These are phyloP conservation scores for Monascus ruber DNA, from an alignment of 2,329 filamentous ascomycete genomes.

Conservation along the genomic window DNA sequence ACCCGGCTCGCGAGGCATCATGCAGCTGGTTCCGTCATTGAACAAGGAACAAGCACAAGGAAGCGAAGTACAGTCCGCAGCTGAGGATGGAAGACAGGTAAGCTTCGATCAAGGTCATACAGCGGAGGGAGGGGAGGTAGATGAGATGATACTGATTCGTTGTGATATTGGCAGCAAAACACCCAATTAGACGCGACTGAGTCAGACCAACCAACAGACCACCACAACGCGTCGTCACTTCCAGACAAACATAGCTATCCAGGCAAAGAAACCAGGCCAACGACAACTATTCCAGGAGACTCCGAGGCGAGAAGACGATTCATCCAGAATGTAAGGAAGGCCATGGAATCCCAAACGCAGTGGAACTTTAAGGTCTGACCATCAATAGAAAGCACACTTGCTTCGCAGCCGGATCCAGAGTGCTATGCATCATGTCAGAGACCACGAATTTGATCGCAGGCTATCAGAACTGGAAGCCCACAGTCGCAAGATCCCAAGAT, in stretches of 20 bases:
- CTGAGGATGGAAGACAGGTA: conserved; percentile 11
- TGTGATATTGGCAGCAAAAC: not conserved
- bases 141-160: not conserved
- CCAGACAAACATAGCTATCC: not conserved
- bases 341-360: not conserved
- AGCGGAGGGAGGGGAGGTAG: not conserved
- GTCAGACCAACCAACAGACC: not conserved
- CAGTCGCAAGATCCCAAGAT: conserved; percentile 22
- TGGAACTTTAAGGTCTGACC: conserved; percentile 4
- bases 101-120: conserved; percentile 1
- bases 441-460: conserved; percentile 29
- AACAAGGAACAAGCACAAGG: conserved; percentile 3
- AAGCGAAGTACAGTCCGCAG: conserved; percentile 7
- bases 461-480: conserved; percentile 31
- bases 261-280: conserved; percentile 2
- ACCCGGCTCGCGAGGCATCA: conserved; percentile 7
- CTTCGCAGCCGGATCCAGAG: conserved; percentile 27
- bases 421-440: conserved; percentile 28
- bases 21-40: conserved; percentile 10
- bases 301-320: conserved; percentile 27
- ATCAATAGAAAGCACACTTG: conserved; percentile 28
- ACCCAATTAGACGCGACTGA: conserved; percentile 11
- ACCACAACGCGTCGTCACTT: no score
- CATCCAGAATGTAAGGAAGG: conserved; percentile 27
- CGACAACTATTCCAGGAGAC: conserved; percentile 19